phyloP scores from a whole-genome alignment of 208 protist genomes.

The Novymonas esmeraldas region DNA sequence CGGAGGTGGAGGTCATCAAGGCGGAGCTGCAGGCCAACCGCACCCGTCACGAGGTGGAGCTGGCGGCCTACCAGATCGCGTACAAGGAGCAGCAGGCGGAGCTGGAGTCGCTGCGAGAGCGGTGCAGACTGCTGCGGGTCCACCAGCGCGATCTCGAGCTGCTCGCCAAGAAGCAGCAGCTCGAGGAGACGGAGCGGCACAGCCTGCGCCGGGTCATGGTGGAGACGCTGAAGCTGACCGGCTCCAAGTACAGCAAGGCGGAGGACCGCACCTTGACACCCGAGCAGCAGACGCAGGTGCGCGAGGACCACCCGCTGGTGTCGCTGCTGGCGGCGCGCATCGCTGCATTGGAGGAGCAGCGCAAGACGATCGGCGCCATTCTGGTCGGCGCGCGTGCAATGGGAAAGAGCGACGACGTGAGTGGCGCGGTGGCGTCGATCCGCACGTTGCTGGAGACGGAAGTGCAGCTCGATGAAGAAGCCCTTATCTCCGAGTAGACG shows the following conservation, averaged over 20 bases:
- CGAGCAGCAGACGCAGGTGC: constrained; percentile 34
- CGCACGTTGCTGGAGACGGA: constrained; percentile 25
- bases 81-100: constrained; percentile 77
- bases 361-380: constrained; percentile 33
- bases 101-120: constrained; percentile 40
- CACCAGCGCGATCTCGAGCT: constrained; percentile 47
- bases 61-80: constrained; percentile 74
- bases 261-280: constrained; percentile 19
- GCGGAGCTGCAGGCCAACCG: constrained; percentile 42
- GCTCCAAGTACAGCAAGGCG: constrained; percentile 12
- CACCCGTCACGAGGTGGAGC: constrained; percentile 57
- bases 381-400: constrained; percentile 21
- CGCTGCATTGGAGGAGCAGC: constrained; percentile 42
- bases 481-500: constrained; percentile 4
- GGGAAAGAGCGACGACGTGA: constrained; percentile 21
- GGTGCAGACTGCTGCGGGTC: constrained; percentile 18
- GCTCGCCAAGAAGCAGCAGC: constrained; percentile 58
- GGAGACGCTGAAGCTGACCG: constrained; percentile 15
- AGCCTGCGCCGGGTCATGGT: constrained; percentile 29
- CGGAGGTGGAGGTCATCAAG: constrained; percentile 16
- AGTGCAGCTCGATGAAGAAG: constrained; percentile 29
- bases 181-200: constrained; percentile 45
- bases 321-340: constrained; percentile 48
- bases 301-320: constrained; percentile 37
- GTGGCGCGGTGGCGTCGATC: constrained; percentile 19